A percentile compares a stretch with the other conserved stretches of the same genome.
phyloP scores from a whole-genome alignment of 495 filamentous ascomycete species.

The Neurospora sp. region DNA sequence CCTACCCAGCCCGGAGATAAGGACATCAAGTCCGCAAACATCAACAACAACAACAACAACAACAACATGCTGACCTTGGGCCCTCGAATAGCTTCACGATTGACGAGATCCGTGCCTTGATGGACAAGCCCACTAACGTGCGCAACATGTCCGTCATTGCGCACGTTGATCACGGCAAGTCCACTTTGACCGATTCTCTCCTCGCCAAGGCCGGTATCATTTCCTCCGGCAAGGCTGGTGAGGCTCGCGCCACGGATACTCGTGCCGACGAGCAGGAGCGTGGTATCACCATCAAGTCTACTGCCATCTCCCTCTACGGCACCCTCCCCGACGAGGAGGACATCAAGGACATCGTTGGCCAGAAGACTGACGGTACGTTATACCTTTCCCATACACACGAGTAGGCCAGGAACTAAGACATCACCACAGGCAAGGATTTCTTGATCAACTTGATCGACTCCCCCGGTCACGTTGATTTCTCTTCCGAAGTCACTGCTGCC shows the following conservation, averaged over 20 bases:
- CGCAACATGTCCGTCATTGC: constrained; percentile 99
- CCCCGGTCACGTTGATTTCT: constrained; percentile 99
- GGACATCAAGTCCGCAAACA: constrained; percentile 12
- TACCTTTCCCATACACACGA: not conserved
- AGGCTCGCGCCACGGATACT: constrained; percentile 93
- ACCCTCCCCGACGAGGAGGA: constrained; percentile 73
- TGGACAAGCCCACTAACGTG: constrained; percentile 96
- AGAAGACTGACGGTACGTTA: constrained; percentile 57
- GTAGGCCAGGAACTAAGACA: not conserved
- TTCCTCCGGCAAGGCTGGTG: constrained; percentile 93
- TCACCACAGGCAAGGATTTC: constrained; percentile 62
- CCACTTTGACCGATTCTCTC: constrained; percentile 96
- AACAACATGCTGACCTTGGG: constrained; percentile 19
- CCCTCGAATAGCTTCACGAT: constrained; percentile 78
- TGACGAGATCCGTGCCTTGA: constrained; percentile 92
- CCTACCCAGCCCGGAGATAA: constrained; percentile 38
- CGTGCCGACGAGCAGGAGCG: constrained; percentile 96
- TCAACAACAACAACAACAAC: not conserved
- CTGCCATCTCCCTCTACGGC: constrained; percentile 96
- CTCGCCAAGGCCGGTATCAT: constrained; percentile 99
- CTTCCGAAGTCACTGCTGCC: constrained; percentile 97
- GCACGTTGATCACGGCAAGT: constrained; percentile 99
- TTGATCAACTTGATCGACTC: constrained; percentile 99
- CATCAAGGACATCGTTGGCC: constrained; percentile 81
- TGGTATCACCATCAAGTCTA: constrained; percentile 99